Evolutionary conservation across 2,329 filamentous ascomycete genomes (phyloP), one percentile per base, ranked within the genome.

Genomic region (Nakataea oryzae): DNA sequence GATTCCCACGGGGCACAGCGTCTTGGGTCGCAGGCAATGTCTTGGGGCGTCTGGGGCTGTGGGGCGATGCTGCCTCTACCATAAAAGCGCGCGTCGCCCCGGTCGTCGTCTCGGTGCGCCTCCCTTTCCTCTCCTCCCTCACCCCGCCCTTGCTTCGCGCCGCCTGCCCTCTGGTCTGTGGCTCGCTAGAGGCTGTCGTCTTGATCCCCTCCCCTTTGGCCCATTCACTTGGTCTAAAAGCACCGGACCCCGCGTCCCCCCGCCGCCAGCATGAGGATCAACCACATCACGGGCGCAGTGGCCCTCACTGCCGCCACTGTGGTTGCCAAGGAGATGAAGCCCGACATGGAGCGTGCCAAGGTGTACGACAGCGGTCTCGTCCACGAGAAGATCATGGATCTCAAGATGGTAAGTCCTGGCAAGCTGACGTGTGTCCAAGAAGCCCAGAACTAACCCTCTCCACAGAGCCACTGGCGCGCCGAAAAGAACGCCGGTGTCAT

Each of bases 251-350:
- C 4, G 28, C 24, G 28, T 27, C 54, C 24, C n/a, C 41, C 41
- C 41, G 41, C 26, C 24, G 26, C 54, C 24, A 56, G 28, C 13
- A 56, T 56, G 54, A 27, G 54, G 24, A 27, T 56, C 54, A 28
- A 27, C 26, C 56, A 58, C 14, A 32, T 58, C 26, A 58, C 56
- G 56, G 56, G 56, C 56, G 56, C 29, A 32, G 26, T 58, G 21
- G 29, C 29, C 56, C 29, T 58, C 56, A 58, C 56, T 24, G 56
- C 56, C 21, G 56, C 56, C 26, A 9, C 56, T 4, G 56, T 24
- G 21, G 30, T 55, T 27, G 60, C 60, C n/a, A 61, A 61, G 60
- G 60, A 61, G 60, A 57, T 61, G 29, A 57, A 57, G 60, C 60
- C 60, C 9, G 60, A 61, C 55, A 26, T 55, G 29, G 29, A 57